Conservation (phyloP, 176 grass and related monocot genomes). For the Elymus sibiricus region DNA sequence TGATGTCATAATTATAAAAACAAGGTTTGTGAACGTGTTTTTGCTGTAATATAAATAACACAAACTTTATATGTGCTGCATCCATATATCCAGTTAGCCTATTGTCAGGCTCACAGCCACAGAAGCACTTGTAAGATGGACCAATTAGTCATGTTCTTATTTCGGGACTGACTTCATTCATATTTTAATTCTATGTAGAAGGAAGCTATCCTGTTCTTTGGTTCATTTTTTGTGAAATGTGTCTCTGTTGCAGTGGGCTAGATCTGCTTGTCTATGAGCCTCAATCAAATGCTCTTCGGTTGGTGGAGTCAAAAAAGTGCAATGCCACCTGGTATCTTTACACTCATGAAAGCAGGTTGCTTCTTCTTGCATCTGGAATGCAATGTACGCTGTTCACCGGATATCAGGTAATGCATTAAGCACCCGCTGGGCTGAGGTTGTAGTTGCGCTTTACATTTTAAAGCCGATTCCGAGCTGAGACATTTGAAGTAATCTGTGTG, state of each 20-base stretch:
- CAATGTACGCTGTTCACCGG: slow-evolving; percentile 76
- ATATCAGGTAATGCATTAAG: slow-evolving; percentile 70
- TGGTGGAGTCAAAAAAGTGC: slow-evolving; percentile 76
- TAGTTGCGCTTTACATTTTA: neutral
- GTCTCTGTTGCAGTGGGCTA: slow-evolving; percentile 63
- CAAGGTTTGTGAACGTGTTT: slow-evolving; percentile 53
- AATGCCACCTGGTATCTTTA: slow-evolving; percentile 90
- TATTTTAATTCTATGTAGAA: slow-evolving; percentile 18
- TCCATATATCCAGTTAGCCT: slow-evolving; percentile 1
- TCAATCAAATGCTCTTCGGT: slow-evolving; percentile 59
- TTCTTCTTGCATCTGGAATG: slow-evolving; percentile 97
- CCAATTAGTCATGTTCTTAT: slow-evolving; percentile 2
- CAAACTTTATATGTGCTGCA: slow-evolving; percentile 1
- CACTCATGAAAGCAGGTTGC: slow-evolving; percentile 93
- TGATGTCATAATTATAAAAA: slow-evolving; percentile 92
- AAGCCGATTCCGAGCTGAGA: neutral
- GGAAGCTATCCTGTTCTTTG: slow-evolving; percentile 13
- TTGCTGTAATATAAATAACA: slow-evolving; percentile 10
- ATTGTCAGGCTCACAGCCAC: neutral
- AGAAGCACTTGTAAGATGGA: neutral
- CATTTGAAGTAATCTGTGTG: neutral
- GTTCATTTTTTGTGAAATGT: slow-evolving; percentile 15
- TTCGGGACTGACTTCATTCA: neutral
- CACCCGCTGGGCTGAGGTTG: neutral
- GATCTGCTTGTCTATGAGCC: slow-evolving; percentile 82